Percentiles rank a stretch among this genome's conserved stretches.
phyloP scores from a whole-genome alignment of 441 rosid species.

The Iberis amara region DNA sequence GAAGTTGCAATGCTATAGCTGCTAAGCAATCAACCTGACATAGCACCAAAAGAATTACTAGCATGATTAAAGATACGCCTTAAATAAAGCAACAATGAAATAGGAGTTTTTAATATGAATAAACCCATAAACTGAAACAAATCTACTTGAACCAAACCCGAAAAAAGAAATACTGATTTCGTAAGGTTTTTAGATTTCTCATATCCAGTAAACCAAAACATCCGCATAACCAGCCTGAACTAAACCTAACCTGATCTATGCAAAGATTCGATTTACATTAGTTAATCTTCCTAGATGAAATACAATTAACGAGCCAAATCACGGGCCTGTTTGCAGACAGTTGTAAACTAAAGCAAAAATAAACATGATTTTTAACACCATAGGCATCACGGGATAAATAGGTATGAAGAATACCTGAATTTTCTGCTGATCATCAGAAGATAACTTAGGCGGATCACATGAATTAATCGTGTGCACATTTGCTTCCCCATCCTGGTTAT shows the following conservation, averaged over 20 bases:
- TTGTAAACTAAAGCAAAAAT: background rate
- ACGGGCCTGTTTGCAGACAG: background rate
- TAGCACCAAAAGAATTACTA: constrained; percentile 17
- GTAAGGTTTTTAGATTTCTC: background rate
- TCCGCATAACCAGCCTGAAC: background rate
- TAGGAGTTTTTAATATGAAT: constrained; percentile 8
- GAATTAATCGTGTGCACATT: constrained; percentile 34
- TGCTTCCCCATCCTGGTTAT: constrained; percentile 31
- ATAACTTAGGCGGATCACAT: constrained; percentile 40
- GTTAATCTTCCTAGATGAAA: constrained; percentile 7
- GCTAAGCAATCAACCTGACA: constrained; percentile 68
- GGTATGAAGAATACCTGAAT: constrained; percentile 52
- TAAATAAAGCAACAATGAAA: constrained; percentile 1
- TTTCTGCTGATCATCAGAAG: constrained; percentile 65
- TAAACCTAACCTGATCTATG: constrained; percentile 9
- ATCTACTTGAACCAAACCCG: background rate
- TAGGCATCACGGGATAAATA: constrained; percentile 1
- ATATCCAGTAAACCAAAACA: background rate
- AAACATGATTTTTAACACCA: background rate
- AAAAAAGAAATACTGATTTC: background rate
- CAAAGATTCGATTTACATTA: background rate
- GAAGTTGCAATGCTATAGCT: constrained; percentile 86
- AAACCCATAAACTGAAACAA: background rate
- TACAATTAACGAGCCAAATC: too few relatives aligned
- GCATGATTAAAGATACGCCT: background rate